Conservation (phyloP, 78 protist genomes). For the Thecamonas trahens region DNA sequence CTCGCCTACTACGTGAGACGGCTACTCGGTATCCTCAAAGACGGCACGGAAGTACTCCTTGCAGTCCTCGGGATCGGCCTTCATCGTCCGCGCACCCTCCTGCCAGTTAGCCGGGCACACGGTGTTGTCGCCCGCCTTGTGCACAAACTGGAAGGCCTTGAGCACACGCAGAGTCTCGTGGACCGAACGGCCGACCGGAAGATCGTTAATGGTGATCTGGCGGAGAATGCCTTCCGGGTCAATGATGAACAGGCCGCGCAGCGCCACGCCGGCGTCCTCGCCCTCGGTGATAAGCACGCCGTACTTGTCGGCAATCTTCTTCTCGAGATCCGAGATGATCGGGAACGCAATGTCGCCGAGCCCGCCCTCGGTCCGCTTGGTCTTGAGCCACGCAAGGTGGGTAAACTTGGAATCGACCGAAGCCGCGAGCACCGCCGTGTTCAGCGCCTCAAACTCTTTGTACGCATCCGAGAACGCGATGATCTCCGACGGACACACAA, state of each 20-base stretch:
- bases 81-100: slow-evolving; percentile 30
- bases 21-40: too few species aligned
- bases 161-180: slow-evolving; percentile 77
- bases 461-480: slow-evolving; percentile 39
- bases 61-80: slow-evolving; percentile 24
- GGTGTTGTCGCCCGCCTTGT: slow-evolving; percentile 26
- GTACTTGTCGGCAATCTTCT: slow-evolving; percentile 30
- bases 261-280: slow-evolving; percentile 57
- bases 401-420: slow-evolving; percentile 33
- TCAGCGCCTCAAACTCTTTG: slow-evolving; percentile 38
- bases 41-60: slow-evolving; percentile 32
- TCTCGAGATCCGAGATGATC: slow-evolving; percentile 35
- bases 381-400: slow-evolving; percentile 58
- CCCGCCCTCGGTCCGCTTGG: slow-evolving; percentile 48
- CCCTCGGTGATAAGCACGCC: slow-evolving; percentile 35
- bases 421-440: slow-evolving; percentile 22
- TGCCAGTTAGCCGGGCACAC: slow-evolving; percentile 63
- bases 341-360: slow-evolving; percentile 47
- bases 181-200: slow-evolving; percentile 79
- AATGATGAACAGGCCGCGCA: slow-evolving; percentile 79
- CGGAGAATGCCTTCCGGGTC: slow-evolving; percentile 62
- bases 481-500: slow-evolving; percentile 70
- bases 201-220: slow-evolving; percentile 71
- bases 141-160: slow-evolving; percentile 57
- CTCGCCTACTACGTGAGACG: too few species aligned